Evolutionary conservation across 805 yeast species (phyloP).

Genomic region (Candida palmyrensis): DNA sequence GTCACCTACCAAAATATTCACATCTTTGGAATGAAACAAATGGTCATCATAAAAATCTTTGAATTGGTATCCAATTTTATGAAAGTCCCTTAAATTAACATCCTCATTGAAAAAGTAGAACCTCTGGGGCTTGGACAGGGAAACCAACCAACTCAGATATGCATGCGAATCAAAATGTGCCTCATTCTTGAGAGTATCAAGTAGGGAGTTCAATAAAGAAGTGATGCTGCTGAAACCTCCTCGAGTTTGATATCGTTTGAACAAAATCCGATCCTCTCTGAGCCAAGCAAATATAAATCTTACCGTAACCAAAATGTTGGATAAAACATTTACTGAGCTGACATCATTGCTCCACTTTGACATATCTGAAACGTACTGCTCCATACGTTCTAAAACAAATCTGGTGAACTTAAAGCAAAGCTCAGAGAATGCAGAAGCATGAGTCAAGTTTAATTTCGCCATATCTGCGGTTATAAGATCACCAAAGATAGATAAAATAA

Average conservation of each 20-base stretch:
- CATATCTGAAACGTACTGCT: no score
- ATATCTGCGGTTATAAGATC: no score
- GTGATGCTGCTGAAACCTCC: no score
- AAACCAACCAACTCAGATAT: no score
- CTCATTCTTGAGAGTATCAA: no score
- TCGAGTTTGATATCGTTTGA: no score
- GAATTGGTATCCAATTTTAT: constrained; percentile 40
- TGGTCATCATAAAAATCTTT: constrained; percentile 58
- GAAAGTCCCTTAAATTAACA: constrained; percentile 53
- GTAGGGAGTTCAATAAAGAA: no score
- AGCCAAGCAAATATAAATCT: constrained; percentile 58
- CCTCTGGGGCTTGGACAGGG: constrained; percentile 43
- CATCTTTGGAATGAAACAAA: constrained; percentile 26
- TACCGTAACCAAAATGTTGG: constrained; percentile 16
- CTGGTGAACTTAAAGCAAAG: neutral
- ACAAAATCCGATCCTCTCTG: no score
- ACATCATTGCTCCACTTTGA: no score
- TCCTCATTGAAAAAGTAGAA: constrained; percentile 59
- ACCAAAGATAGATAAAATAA: neutral
- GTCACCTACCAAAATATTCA: constrained; percentile 19
- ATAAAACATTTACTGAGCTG: neutral
- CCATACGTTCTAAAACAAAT: neutral
- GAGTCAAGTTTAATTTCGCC: neutral
- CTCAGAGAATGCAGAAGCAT: neutral
- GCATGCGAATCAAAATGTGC: no score